Evolutionary conservation across 1,284 basidiomycete genomes (phyloP), one percentile per base, ranked within the genome.

Genomic region (Ceratobasidium sp.): DNA sequence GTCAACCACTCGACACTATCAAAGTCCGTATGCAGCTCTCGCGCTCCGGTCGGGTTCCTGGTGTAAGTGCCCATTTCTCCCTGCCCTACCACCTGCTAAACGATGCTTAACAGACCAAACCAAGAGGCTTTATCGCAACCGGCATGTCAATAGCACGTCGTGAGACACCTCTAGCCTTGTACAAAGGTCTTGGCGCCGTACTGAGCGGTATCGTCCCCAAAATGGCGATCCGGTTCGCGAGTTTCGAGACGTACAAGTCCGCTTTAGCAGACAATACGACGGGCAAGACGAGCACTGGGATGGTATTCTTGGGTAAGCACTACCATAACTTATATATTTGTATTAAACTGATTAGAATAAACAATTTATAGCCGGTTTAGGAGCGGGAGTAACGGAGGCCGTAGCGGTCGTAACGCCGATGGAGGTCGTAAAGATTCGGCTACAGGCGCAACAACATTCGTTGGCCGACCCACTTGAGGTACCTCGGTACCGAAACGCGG

Each of bases 221-320:
- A 88, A 99, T 99, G 98, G 97, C 97, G 72, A 99, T 97, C 84
- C 95, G 98, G 58, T 99, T 99, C 86, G 97, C 98, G 55, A 96
- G 94, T 85, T 99, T 99, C 85, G 97, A 99, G 87, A 88, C 91
- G 77, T 99, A 99, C 90, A 98, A 98, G 86, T 89, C 86, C 0
- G 91, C 90, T 89, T 86, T 99, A 64, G 91, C 94, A 2, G 91
- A 96, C 83, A 89, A 90, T 82, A 83, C 87, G 58, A 96, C 94
- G 0, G 95, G 96, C 70, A 90, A 92, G 84, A 94, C 95, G 5
- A 91, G 88, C 78, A 87, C 94, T 1, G 91, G 92, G 9, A 84
- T 87, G 78, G 94, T 97, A 73, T 98, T 98, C 85, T 80, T 97
- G 67, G 91, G 93, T 94, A 80, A 77, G 89, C 84, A 46, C 66